Evolutionary conservation across 2,329 filamentous ascomycete species (phyloP).

Genomic region (Scytalidium sp.): DNA sequence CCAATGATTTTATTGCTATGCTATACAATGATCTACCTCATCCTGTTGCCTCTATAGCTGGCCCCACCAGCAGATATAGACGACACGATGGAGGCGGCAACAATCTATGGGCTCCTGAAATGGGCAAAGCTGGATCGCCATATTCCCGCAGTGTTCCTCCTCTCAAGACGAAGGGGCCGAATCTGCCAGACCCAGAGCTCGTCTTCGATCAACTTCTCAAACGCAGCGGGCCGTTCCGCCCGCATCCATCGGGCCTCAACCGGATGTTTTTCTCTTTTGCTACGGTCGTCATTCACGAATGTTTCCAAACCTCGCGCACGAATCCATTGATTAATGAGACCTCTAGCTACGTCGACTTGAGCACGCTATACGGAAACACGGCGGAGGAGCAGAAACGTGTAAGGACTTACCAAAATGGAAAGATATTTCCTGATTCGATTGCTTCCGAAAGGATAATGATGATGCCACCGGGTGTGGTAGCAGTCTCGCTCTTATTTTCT

Average conservation of each 20-base stretch:
- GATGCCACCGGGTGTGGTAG: conserved; percentile 44
- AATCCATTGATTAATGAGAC: conserved; percentile 43
- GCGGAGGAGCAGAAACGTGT: conserved; percentile 38
- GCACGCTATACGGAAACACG: conserved; percentile 43
- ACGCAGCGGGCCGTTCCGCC: conserved; percentile 35
- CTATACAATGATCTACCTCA: conserved; percentile 51
- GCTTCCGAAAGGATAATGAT: conserved; percentile 43
- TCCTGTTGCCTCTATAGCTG: conserved; percentile 42
- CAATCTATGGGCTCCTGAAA: conserved; percentile 46
- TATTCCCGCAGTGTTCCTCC: conserved; percentile 43
- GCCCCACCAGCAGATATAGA: conserved; percentile 41
- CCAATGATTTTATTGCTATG: conserved; percentile 49
- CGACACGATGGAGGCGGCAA: conserved; percentile 42
- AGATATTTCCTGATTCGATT: conserved; percentile 39
- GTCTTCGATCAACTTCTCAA: conserved; percentile 43
- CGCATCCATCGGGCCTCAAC: conserved; percentile 42
- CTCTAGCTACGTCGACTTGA: conserved; percentile 44
- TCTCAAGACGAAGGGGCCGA: conserved; percentile 45
- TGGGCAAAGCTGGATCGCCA: conserved; percentile 49
- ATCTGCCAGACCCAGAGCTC: conserved; percentile 43
- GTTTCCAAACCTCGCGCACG: conserved; percentile 39
- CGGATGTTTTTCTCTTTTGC: conserved; percentile 45
- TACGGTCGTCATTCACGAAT: conserved; percentile 45
- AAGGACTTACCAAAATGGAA: conserved; percentile 39
- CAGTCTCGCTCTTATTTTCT: conserved; percentile 39